A percentile compares a stretch with the other conserved stretches of the same genome.
These are phyloP conservation scores for Arthrobotrys iridis DNA, from an alignment of 2,329 filamentous ascomycete species.

Conservation along the genomic window DNA sequence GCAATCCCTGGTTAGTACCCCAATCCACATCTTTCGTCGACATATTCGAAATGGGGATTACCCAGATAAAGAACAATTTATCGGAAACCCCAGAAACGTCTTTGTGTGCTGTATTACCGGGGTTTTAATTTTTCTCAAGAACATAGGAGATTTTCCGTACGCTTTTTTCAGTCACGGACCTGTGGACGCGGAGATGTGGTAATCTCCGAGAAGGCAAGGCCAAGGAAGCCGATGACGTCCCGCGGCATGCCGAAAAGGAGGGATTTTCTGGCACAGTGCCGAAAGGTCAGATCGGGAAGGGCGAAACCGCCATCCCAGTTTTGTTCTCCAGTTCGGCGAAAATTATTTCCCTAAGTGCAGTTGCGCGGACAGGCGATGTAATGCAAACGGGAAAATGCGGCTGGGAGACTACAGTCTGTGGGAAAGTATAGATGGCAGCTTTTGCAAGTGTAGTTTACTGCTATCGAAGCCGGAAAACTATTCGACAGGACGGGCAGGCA, in stretches of 20 bases:
- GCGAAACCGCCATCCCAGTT: conserved; percentile 12
- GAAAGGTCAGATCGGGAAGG: conserved; percentile 18
- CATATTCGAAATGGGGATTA: conserved; percentile 6
- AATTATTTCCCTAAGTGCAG: conserved; percentile 1
- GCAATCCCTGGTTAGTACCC: conserved; percentile 6
- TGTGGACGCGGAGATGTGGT: conserved; percentile 2
- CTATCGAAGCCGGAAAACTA: background rate
- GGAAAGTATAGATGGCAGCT: background rate
- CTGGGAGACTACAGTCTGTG: background rate
- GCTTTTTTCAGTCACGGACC: no score
- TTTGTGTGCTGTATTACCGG: background rate
- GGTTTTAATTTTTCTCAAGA: conserved; percentile 2
- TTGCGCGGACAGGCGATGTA: background rate
- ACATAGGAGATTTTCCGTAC: background rate
- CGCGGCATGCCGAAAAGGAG: conserved; percentile 37
- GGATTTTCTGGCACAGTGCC: conserved; percentile 14
- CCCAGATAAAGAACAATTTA: conserved; percentile 9
- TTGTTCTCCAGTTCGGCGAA: background rate
- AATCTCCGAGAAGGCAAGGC: conserved; percentile 23
- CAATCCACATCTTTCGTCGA: background rate
- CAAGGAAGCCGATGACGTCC: conserved; percentile 12
- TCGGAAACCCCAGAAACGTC: background rate
- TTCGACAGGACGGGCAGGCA: background rate
- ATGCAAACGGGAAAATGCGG: conserved; percentile 13
- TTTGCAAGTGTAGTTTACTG: background rate